Evolutionary conservation across 2,329 filamentous ascomycete species (phyloP), one percentile per base, ranked within the genome.

Genomic region (Aspergillus persii): DNA sequence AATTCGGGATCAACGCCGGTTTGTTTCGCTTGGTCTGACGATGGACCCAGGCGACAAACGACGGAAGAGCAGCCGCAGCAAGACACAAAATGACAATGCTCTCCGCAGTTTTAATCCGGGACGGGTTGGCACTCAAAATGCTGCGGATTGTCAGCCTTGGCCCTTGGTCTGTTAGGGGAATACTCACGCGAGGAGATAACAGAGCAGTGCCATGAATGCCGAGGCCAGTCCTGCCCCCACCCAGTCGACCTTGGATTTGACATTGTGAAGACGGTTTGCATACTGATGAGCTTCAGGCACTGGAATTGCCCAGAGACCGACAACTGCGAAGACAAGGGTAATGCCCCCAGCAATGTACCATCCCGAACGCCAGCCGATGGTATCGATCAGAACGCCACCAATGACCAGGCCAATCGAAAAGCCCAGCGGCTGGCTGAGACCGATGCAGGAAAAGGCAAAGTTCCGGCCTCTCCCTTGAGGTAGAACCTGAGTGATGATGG

Each of bases 1-100:
- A 81, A 67, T 88, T 88, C 0, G 86, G 86, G 26, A 89, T 87
- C 7, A 89, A 69, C 0, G 84, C 84, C 11, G 84, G 81, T 2
- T 75, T 76, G 8, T 76, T 74, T 0, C 69, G 66, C 9, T 71
- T 74, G 51, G 82, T 80, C 52, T 82, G 83, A 3, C 75, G 74
- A 9, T 77, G 76, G 51, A 85, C 79, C 85, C 85, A 88, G 8
- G 74, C 67, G 48, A 82, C 71, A 66, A 88, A 88, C 0, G 71
- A 65, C 0, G 80, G 80, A 2, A 86, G 62, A 8, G 69, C 2
- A 79, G 75, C 62, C 2, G 79, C 60, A 3, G 79, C 77, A 3
- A 83, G 55, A 2, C 73, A 71, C 0, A 88, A 69, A 2, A 84
- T 67, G 0, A 74, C 73, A 18, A 85, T 80, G 39, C 77, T 82